Evolutionary conservation across 768 basidiomycete genomes (phyloP), one percentile per base, ranked within the genome.

Genomic region (Mycena pura): DNA sequence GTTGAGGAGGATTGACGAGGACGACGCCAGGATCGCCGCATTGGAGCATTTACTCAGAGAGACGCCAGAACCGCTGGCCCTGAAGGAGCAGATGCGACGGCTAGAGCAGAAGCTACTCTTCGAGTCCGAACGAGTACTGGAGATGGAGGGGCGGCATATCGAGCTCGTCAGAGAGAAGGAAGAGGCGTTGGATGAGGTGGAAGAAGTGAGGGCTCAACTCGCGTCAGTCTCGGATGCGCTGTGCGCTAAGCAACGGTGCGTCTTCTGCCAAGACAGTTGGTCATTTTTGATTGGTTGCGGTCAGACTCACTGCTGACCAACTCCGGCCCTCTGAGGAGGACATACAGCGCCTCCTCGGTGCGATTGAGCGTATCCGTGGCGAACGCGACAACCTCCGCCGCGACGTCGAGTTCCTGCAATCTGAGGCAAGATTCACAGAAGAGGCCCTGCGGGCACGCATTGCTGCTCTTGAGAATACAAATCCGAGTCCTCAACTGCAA

Each of bases 1-100:
- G 27, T 61, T 88, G 70, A 79, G 81, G 71, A 79, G 91, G 63
- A 85, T 92, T 27, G 89, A 92, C 41, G 88, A 90, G 67, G 89
- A 92, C 62, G 87, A 87, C 46, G 85, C 83, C 6, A 89, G 86
- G 72, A 86, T 91, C 32, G 73, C 76, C 3, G 81, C 84, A 3
- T 68, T 91, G 56, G 86, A 90, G 68, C 73, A 70, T 43, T 72
- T 84, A 72, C 68, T 84, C 3, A 70, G 76, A 22, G 80, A 80
- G 28, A 69, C 76, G n/a, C 74, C 78, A 22, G 72, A 78, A 43
- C 55, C 76, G 10, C 73, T 78, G 57, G 64, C 69, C n/a, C 69
- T 76, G 60, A 76, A 78, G 58, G 76, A 80, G 31, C 81, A 76
- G 44, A 63, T 86, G 38, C 74, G 75, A 43, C 66, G 68, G 13